These are phyloP conservation scores for Parietaria judaica DNA, from an alignment of 306 rosid species.

Conservation along the genomic window DNA sequence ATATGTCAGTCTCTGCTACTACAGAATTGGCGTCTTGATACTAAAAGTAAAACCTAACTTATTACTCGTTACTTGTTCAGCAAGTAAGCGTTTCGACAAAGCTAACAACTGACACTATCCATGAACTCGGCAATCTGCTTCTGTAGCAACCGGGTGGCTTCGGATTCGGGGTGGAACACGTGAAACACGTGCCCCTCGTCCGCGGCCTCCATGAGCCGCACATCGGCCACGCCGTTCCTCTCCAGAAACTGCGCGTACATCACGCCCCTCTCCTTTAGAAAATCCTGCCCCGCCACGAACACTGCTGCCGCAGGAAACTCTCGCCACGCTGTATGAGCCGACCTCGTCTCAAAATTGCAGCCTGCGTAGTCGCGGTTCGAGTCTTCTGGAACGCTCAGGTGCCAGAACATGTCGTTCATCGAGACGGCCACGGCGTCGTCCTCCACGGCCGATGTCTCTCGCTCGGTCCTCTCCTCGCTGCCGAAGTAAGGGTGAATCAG, in stretches of 20 bases:
- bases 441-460: conserved; percentile 31
- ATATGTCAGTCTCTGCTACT: no score
- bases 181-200: conserved; percentile 51
- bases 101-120: conserved; percentile 11
- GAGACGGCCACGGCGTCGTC: conserved; percentile 26
- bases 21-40: background rate
- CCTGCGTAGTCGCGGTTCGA: conserved; percentile 47
- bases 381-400: conserved; percentile 52
- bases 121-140: conserved; percentile 54
- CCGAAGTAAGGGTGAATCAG: conserved; percentile 81
- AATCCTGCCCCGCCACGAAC: conserved; percentile 67
- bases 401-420: conserved; percentile 53
- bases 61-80: no score
- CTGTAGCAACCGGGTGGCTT: conserved; percentile 55
- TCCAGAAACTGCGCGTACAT: conserved; percentile 55
- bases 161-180: conserved; percentile 44
- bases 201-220: conserved; percentile 51
- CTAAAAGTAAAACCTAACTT: no score
- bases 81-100: no score
- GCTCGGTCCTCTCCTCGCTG: conserved; percentile 56
- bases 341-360: conserved; percentile 48
- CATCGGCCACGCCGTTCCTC: conserved; percentile 39
- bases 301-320: conserved; percentile 55
- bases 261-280: conserved; percentile 70
- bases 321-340: conserved; percentile 25